Base-by-base conservation (phyloP, 1,284 basidiomycete species). In the Trichosporon faecale region DNA sequence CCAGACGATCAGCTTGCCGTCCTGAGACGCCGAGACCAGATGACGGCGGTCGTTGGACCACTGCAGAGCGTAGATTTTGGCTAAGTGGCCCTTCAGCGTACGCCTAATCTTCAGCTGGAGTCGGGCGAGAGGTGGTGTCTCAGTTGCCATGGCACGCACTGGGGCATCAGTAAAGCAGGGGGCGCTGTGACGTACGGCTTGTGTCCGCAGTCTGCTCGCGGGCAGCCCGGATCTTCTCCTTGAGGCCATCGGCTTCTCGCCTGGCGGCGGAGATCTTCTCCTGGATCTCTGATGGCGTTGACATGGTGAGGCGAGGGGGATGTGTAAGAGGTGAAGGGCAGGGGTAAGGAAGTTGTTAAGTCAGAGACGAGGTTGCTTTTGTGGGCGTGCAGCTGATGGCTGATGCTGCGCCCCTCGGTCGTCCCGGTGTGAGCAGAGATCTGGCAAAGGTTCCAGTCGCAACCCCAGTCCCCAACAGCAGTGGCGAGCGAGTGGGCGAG, bases 31-130 rank as follows among this genome's bases (percentile, higher is more conserved):
- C 12, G 96, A 98, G 57, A 99, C 96, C 73, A 99, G 89, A 86
- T 99, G 97, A 78, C 95, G 88, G 80, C 94, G 90, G 86, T 99
- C 97, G 70, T 91, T 90, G 21, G 96, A 91, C 97, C 97, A 99
- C 84, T 98, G 96, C 91, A 99, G 96, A 65, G 97, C 95, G 84
- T 98, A 98, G 81, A 99, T 98, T 88, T 99, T 99, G 76, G 96
- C 95, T 70, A 98, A 88, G 85, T 98, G 97, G 61, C 96, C 96
- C 79, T 95, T 92, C 77, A 99, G 89, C 71, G 94, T 94, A 74
- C 96, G 90, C 72, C 95, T 90, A 64, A 94, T 92, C 77, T 94
- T 93, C 91, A 99, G 95, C 35, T 96, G 90, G 76, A 99, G 92
- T 71, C 96, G 91, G 44, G 96, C 95, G 65, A 99, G 87, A 14